Conservation (phyloP, 129 eudicot species). For the Daucus carota region DH1_v3.0 NC_030385.2:25660501-25661000, state of each 20-base stretch:
- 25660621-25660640: no score
- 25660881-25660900: not conserved
- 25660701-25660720: conserved; percentile 14
- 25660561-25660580: no score
- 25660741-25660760: conserved; percentile 12
- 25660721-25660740: conserved; percentile 13
- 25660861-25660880: not conserved
- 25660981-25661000: not conserved
- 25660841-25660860: conserved; percentile 7
- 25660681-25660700: conserved; percentile 10
- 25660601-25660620: no score
- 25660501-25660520: no score
- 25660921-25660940: no score
- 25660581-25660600: no score
- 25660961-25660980: not conserved
- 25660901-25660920: not conserved
- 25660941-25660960: not conserved
- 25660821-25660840: not conserved
- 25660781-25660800: conserved; percentile 7
- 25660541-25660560: no score
- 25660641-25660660: conserved; percentile 13
- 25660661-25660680: conserved; percentile 15
- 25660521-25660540: no score
- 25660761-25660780: not conserved
- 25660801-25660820: conserved; percentile 9